phyloP scores from a whole-genome alignment of 768 basidiomycete species.

The Gymnopilus junonius region DNA sequence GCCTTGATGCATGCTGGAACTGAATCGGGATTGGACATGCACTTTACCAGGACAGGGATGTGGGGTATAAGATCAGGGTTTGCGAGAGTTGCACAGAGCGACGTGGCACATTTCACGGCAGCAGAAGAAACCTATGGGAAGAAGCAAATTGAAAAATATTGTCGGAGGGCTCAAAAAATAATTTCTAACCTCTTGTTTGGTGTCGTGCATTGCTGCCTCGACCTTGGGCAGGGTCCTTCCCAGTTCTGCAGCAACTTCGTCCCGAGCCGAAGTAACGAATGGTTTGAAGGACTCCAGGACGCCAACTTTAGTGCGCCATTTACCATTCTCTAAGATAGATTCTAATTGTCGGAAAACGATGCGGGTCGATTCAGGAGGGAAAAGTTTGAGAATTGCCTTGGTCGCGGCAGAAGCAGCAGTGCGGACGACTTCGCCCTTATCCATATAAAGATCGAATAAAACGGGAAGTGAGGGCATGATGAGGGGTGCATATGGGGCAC shows the following conservation, averaged over 20 bases:
- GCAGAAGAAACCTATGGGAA: conserved; percentile 76
- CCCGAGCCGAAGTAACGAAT: conserved; percentile 70
- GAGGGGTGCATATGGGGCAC: conserved; percentile 70
- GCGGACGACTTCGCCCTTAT: conserved; percentile 93
- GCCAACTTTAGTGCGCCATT: conserved; percentile 96
- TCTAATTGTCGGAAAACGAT: conserved; percentile 72
- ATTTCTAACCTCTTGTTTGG: conserved; percentile 82
- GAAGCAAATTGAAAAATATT: not conserved
- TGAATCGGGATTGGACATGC: conserved; percentile 89
- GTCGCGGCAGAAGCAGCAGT: conserved; percentile 77
- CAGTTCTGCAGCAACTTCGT: conserved; percentile 82
- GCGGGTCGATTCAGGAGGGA: conserved; percentile 81
- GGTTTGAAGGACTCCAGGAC: conserved; percentile 84
- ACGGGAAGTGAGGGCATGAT: conserved; percentile 78
- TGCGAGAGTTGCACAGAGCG: conserved; percentile 87
- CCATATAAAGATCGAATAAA: conserved; percentile 86
- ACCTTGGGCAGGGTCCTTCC: conserved; percentile 84
- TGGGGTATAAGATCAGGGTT: conserved; percentile 93
- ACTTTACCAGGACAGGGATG: conserved; percentile 87
- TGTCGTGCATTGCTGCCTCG: conserved; percentile 94
- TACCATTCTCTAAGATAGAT: conserved; percentile 78
- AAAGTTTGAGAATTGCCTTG: conserved; percentile 82
- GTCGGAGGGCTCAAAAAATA: not conserved
- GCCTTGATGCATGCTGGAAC: conserved; percentile 95
- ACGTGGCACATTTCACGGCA: conserved; percentile 87